These are phyloP conservation scores for Melampsora larici-populina DNA, from an alignment of 1,284 basidiomycete genomes.

Conservation along the genomic window DNA sequence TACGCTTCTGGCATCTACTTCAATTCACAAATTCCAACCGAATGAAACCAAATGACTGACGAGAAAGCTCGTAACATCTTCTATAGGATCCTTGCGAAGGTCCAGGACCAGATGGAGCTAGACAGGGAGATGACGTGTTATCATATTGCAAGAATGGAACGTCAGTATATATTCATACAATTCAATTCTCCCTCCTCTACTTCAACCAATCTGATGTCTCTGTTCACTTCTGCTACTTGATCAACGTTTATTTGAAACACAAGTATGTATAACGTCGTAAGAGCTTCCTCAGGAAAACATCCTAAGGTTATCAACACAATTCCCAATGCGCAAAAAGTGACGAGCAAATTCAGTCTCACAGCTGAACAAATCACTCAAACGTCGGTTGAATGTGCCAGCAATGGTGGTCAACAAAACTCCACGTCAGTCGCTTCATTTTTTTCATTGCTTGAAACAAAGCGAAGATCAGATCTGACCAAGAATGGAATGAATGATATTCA, in stretches of 20 bases:
- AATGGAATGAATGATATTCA: not conserved
- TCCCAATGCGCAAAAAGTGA: slow-evolving; percentile 16
- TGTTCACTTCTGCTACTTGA: not conserved
- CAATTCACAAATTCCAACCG: not conserved
- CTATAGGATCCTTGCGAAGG: slow-evolving; percentile 28
- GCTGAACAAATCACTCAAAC: slow-evolving; percentile 31
- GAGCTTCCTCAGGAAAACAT: slow-evolving; percentile 19
- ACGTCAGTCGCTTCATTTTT: not conserved
- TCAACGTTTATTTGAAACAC: not conserved
- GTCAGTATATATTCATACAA: slow-evolving; percentile 1
- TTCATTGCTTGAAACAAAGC: not conserved
- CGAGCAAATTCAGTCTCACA: slow-evolving; percentile 36
- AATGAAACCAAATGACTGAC: not conserved
- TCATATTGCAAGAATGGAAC: slow-evolving; percentile 41
- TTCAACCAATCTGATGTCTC: not conserved
- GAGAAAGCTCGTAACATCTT: not conserved
- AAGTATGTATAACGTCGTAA: slow-evolving; percentile 39
- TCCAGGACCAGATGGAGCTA: slow-evolving; percentile 23
- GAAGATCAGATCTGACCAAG: not conserved
- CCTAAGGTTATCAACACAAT: slow-evolving; percentile 33
- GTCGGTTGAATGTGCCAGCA: slow-evolving; percentile 16
- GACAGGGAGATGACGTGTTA: slow-evolving; percentile 21
- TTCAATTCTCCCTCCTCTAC: not conserved
- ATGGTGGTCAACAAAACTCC: not conserved
- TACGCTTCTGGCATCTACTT: not conserved